A percentile compares a stretch with the other conserved stretches of the same genome.
These are phyloP conservation scores for Aureoboletus auriporus DNA, from an alignment of 768 basidiomycete genomes.

Conservation along the genomic window DNA sequence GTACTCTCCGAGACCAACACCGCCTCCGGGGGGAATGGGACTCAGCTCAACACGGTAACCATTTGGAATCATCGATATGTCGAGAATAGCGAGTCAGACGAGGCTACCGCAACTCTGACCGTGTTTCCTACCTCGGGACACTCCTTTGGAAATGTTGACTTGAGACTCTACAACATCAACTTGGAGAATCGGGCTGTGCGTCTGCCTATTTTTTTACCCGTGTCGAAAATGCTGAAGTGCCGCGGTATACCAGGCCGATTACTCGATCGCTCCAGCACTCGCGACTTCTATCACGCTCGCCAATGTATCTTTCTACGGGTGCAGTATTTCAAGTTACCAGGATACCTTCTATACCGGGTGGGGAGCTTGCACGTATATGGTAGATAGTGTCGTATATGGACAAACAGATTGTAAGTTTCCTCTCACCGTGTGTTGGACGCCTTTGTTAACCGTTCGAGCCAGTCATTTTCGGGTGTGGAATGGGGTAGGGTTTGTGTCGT, in stretches of 20 bases:
- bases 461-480: slow-evolving; percentile 16
- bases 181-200: slow-evolving; percentile 1
- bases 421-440: neutral
- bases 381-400: slow-evolving; percentile 60
- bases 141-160: neutral
- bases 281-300: slow-evolving; percentile 60
- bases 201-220: neutral
- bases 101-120: slow-evolving; percentile 53
- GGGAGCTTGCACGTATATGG: slow-evolving; percentile 54
- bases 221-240: no score
- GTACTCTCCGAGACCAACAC: no score
- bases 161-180: neutral
- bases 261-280: slow-evolving; percentile 57
- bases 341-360: slow-evolving; percentile 60
- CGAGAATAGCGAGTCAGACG: slow-evolving; percentile 46
- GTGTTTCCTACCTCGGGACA: slow-evolving; percentile 38
- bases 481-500: neutral
- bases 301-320: slow-evolving; percentile 53
- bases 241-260: slow-evolving; percentile 38
- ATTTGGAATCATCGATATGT: slow-evolving; percentile 49
- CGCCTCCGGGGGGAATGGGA: slow-evolving; percentile 1
- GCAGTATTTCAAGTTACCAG: slow-evolving; percentile 9
- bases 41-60: slow-evolving; percentile 46
- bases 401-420: slow-evolving; percentile 54
- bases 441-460: neutral